Conservation (phyloP, 1,139 yeast species). For the Candida frijolesensis region DNA sequence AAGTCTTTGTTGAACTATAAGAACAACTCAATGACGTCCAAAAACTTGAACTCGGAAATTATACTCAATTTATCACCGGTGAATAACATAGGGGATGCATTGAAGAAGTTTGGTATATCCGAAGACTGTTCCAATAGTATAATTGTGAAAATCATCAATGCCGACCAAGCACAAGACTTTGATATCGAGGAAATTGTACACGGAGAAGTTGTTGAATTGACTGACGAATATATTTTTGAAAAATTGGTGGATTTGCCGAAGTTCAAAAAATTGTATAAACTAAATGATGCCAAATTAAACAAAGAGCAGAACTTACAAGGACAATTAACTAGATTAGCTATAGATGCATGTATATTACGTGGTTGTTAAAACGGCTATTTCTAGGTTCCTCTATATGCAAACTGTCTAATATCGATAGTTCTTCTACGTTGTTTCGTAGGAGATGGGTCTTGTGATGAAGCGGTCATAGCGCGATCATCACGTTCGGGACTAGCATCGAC, state of each 20-base stretch:
- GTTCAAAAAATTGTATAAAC: constrained; percentile 41
- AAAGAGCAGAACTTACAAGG: constrained; percentile 22
- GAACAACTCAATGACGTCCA: constrained; percentile 36
- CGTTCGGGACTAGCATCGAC: constrained; percentile 10
- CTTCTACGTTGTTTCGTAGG: constrained; percentile 2
- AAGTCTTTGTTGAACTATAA: constrained; percentile 34
- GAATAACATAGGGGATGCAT: constrained; percentile 47
- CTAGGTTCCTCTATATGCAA: constrained; percentile 14
- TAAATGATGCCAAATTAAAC: constrained; percentile 31
- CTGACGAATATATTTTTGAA: constrained; percentile 27
- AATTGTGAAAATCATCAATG: constrained; percentile 32
- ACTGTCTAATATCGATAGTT: constrained; percentile 15
- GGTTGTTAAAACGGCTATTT: constrained; percentile 25
- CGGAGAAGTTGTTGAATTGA: constrained; percentile 17
- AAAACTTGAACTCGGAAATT: constrained; percentile 45
- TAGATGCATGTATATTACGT: constrained; percentile 41
- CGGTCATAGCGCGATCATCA: neutral
- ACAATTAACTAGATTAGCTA: constrained; percentile 36
- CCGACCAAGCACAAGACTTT: constrained; percentile 8
- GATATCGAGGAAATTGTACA: constrained; percentile 15
- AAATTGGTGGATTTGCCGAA: constrained; percentile 29
- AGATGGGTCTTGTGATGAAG: neutral
- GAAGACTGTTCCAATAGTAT: constrained; percentile 29
- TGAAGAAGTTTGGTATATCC: constrained; percentile 45
- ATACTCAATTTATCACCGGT: constrained; percentile 45